phyloP scores from a whole-genome alignment of 768 basidiomycete species.

The Termitomyces sp. region DNA sequence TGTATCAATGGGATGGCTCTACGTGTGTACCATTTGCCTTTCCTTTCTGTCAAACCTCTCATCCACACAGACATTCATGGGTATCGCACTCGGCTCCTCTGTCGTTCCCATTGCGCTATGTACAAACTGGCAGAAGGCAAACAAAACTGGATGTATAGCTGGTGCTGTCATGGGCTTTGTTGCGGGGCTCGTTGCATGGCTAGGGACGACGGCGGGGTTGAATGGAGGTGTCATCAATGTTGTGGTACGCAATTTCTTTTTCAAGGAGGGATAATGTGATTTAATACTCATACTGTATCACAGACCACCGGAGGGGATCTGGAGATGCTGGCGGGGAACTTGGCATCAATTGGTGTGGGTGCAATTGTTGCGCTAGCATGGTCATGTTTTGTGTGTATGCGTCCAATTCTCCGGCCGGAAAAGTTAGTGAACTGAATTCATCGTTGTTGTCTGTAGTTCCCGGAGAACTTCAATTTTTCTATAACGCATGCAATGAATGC shows the following conservation, averaged over 20 bases:
- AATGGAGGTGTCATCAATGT: slow-evolving; percentile 72
- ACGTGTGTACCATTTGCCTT: slow-evolving; percentile 40
- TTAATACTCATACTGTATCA: neutral
- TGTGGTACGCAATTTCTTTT: slow-evolving; percentile 31
- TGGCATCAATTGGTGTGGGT: slow-evolving; percentile 77
- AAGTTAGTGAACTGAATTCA: neutral
- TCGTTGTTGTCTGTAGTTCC: slow-evolving; percentile 45
- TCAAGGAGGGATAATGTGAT: neutral
- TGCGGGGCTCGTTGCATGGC: slow-evolving; percentile 75
- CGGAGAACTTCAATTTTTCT: slow-evolving; percentile 65
- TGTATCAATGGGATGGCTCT: slow-evolving; percentile 92
- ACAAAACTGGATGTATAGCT: slow-evolving; percentile 73
- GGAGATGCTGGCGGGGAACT: slow-evolving; percentile 83
- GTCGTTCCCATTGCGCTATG: slow-evolving; percentile 88
- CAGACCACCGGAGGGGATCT: slow-evolving; percentile 48
- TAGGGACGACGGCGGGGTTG: slow-evolving; percentile 68
- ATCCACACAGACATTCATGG: slow-evolving; percentile 70
- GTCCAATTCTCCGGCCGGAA: slow-evolving; percentile 33
- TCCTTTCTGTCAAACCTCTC: neutral
- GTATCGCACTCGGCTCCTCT: slow-evolving; percentile 77
- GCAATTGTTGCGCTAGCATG: slow-evolving; percentile 64
- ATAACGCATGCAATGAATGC: slow-evolving; percentile 72
- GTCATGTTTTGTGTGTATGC: slow-evolving; percentile 53
- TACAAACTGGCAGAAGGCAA: slow-evolving; percentile 81
- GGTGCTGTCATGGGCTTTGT: slow-evolving; percentile 68